A percentile compares a stretch with the other conserved stretches of the same genome.
Evolutionary conservation across 1,284 basidiomycete species (phyloP).

Genomic region (Ustilago curta): DNA sequence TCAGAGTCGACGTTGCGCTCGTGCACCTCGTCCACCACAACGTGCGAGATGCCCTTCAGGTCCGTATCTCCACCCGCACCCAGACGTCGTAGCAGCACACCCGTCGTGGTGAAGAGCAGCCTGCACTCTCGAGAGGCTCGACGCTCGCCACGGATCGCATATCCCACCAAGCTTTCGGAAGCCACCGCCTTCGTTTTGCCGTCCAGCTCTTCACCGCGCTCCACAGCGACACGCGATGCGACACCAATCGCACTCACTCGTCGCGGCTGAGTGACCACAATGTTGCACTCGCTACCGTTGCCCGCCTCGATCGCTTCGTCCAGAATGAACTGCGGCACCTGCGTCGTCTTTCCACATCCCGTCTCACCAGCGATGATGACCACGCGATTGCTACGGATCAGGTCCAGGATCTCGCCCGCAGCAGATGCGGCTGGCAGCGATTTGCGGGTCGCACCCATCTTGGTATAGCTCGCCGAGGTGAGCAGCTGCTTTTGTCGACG

Average conservation of each 20-base stretch:
- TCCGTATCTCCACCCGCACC: conserved; percentile 77
- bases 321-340: conserved; percentile 83
- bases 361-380: conserved; percentile 68
- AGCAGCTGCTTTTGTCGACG: conserved; percentile 77
- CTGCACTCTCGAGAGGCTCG: conserved; percentile 74
- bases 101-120: conserved; percentile 90
- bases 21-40: conserved; percentile 93
- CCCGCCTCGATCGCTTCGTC: conserved; percentile 79
- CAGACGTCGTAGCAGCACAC: conserved; percentile 85
- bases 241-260: conserved; percentile 90
- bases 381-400: conserved; percentile 45
- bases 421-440: conserved; percentile 81
- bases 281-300: conserved; percentile 78
- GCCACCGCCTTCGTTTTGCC: conserved; percentile 40
- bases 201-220: conserved; percentile 80
- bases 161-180: conserved; percentile 76
- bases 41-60: conserved; percentile 80
- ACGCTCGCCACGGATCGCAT: conserved; percentile 89
- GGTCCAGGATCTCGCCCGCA: conserved; percentile 76
- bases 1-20: conserved; percentile 91
- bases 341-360: conserved; percentile 85
- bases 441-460: conserved; percentile 77
- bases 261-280: conserved; percentile 90
- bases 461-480: conserved; percentile 77
- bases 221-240: conserved; percentile 85